These are phyloP conservation scores for Nematocida sp. DNA, from an alignment of 371 early-diverging fungal species.

Conservation along the genomic window DNA sequence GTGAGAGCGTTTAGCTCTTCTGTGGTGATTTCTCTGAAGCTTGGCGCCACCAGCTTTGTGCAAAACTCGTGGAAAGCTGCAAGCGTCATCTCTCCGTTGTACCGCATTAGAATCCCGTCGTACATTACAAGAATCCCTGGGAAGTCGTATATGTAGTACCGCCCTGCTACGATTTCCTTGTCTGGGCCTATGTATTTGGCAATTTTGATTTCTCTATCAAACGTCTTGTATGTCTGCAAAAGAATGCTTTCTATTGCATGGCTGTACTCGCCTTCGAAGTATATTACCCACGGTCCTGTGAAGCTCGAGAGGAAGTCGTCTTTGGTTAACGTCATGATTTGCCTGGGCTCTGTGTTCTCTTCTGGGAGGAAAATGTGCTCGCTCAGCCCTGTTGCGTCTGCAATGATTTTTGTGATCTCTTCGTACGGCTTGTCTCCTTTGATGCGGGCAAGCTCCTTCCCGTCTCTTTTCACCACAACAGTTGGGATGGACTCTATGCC, in stretches of 20 bases:
- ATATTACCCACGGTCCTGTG: conserved; percentile 65
- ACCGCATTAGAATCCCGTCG: conserved; percentile 62
- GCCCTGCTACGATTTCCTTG: conserved; percentile 53
- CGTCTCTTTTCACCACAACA: conserved; percentile 54
- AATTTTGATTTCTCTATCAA: conserved; percentile 58
- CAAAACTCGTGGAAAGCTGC: conserved; percentile 53
- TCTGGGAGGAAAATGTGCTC: conserved; percentile 42
- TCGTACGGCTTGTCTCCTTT: conserved; percentile 35
- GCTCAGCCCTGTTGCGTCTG: conserved; percentile 23
- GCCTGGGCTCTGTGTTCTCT: conserved; percentile 9
- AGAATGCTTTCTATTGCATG: conserved; percentile 51
- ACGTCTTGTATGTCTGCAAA: conserved; percentile 55
- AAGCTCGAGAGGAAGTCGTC: conserved; percentile 63
- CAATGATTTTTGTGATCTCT: conserved; percentile 15
- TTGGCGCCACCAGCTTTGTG: conserved; percentile 57
- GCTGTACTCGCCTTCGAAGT: conserved; percentile 59
- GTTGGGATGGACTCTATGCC: conserved; percentile 62
- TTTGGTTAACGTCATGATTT: conserved; percentile 51
- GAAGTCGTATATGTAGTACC: conserved; percentile 60
- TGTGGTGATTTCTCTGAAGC: conserved; percentile 57
- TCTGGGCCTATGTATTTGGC: conserved; percentile 57
- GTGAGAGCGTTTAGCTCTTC: conserved; percentile 51
- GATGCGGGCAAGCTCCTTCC: conserved; percentile 53
- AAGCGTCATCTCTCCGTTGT: conserved; percentile 40
- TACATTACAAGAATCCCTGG: conserved; percentile 63